Percentiles rank a stretch among this genome's conserved stretches.
These are phyloP conservation scores for Tulasnella sp. DNA, from an alignment of 768 basidiomycete species.

Conservation along the genomic window DNA sequence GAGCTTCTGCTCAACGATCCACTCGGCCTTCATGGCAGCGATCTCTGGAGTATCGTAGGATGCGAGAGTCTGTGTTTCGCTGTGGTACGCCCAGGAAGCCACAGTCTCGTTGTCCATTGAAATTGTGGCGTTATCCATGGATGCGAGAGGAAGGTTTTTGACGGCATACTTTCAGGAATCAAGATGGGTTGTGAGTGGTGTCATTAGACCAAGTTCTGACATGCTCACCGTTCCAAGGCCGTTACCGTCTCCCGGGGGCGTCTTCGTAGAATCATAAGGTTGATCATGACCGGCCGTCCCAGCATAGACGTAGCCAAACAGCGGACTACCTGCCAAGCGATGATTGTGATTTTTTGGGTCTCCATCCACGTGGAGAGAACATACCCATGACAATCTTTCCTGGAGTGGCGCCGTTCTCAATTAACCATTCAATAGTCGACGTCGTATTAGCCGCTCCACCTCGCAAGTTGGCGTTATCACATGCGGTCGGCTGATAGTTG, in stretches of 20 bases:
- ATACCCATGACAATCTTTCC: constrained; percentile 58
- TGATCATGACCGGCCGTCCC: constrained; percentile 35
- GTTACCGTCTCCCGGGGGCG: too few species aligned
- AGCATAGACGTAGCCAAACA: constrained; percentile 73
- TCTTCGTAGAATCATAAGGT: not conserved
- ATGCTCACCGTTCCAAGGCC: too few species aligned
- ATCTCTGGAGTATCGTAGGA: not conserved
- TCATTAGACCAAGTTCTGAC: too few species aligned
- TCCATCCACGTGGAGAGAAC: too few species aligned
- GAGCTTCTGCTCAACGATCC: not conserved
- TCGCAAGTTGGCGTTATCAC: constrained; percentile 48
- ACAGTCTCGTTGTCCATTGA: not conserved
- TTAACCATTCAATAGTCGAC: constrained; percentile 48
- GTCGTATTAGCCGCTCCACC: constrained; percentile 48
- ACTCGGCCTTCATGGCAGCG: not conserved
- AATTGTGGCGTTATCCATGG: too few species aligned
- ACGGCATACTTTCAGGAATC: too few species aligned
- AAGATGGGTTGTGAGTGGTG: too few species aligned
- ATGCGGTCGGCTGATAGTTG: constrained; percentile 57
- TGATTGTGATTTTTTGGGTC: not conserved
- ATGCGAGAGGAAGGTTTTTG: too few species aligned
- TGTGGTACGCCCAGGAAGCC: not conserved
- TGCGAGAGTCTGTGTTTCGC: not conserved
- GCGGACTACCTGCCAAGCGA: constrained; percentile 45
- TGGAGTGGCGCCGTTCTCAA: constrained; percentile 48